These are phyloP conservation scores for Penicillium diatomitis DNA, from an alignment of 495 filamentous ascomycete genomes.

Conservation along the genomic window DNA sequence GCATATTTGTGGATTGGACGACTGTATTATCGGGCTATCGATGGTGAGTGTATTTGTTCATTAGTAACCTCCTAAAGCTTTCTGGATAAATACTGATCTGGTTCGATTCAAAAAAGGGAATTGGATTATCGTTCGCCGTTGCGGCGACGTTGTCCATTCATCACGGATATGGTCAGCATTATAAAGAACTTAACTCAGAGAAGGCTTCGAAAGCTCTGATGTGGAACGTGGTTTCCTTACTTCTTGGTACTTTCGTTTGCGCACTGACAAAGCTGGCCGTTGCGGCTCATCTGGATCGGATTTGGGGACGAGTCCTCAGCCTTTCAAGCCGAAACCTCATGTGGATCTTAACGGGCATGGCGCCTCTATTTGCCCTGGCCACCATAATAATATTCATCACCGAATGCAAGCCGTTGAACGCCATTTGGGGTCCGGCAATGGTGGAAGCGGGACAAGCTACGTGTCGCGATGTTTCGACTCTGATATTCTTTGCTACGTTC, in stretches of 20 bases:
- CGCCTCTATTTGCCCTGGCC: constrained; percentile 9
- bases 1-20: too few species aligned
- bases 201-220: constrained; percentile 12
- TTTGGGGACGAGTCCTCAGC: constrained; percentile 9
- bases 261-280: constrained; percentile 21
- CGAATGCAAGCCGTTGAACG: constrained; percentile 18
- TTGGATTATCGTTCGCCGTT: constrained; percentile 13
- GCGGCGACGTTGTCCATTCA: constrained; percentile 15
- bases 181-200: constrained; percentile 3
- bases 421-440: constrained; percentile 18
- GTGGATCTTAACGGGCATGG: constrained; percentile 11
- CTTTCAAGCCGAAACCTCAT: constrained; percentile 8
- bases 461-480: constrained; percentile 12
- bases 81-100: too few species aligned
- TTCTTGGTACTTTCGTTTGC: constrained; percentile 22
- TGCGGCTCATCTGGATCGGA: constrained; percentile 17
- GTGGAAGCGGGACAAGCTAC: constrained; percentile 5
- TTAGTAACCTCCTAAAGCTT: too few species aligned
- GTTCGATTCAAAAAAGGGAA: too few species aligned
- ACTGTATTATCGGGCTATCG: too few species aligned
- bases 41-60: too few species aligned
- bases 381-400: constrained; percentile 23
- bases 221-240: constrained; percentile 15
- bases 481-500: constrained; percentile 17
- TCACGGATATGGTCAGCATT: constrained; percentile 22